These are phyloP conservation scores for Epithemia pelagica DNA, from an alignment of 108 stramenopile genomes.

Conservation along the genomic window DNA sequence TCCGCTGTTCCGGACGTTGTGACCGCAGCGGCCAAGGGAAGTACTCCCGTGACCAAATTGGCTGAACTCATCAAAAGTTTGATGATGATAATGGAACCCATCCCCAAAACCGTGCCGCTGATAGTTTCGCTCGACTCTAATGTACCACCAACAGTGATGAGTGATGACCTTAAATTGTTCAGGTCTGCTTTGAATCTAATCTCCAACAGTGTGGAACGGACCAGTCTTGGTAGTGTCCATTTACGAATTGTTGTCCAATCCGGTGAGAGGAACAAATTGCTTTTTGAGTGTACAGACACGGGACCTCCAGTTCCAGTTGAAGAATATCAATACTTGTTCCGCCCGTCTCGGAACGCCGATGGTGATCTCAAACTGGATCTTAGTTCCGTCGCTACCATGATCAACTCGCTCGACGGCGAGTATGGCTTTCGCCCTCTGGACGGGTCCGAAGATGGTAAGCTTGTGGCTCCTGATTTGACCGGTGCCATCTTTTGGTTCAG, in stretches of 20 bases:
- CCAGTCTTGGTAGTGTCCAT: slow-evolving; percentile 45
- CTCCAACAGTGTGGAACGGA: slow-evolving; percentile 63
- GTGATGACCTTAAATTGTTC: slow-evolving; percentile 61
- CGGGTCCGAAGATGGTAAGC: slow-evolving; percentile 5
- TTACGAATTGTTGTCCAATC: slow-evolving; percentile 32
- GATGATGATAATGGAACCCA: slow-evolving; percentile 42
- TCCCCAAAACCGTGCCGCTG: slow-evolving; percentile 55
- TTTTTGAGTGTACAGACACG: slow-evolving; percentile 65
- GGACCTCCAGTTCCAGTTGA: slow-evolving; percentile 49
- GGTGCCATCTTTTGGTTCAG: slow-evolving; percentile 65
- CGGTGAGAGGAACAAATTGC: slow-evolving; percentile 8
- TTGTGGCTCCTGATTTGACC: slow-evolving; percentile 2
- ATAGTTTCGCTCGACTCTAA: slow-evolving; percentile 32
- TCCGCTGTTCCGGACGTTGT: neutral
- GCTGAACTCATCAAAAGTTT: slow-evolving; percentile 36
- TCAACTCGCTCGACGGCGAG: slow-evolving; percentile 43
- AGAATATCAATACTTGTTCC: slow-evolving; percentile 47
- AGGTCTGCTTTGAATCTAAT: slow-evolving; percentile 65
- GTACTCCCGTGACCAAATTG: slow-evolving; percentile 16
- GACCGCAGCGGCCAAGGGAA: slow-evolving; percentile 1
- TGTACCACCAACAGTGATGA: slow-evolving; percentile 34
- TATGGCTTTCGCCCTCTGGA: slow-evolving; percentile 42
- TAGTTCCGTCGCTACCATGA: slow-evolving; percentile 49
- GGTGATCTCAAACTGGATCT: slow-evolving; percentile 24
- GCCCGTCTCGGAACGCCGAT: slow-evolving; percentile 31